Conservation (phyloP, 306 rosid genomes). For the Adenanthera pavonina region DNA sequence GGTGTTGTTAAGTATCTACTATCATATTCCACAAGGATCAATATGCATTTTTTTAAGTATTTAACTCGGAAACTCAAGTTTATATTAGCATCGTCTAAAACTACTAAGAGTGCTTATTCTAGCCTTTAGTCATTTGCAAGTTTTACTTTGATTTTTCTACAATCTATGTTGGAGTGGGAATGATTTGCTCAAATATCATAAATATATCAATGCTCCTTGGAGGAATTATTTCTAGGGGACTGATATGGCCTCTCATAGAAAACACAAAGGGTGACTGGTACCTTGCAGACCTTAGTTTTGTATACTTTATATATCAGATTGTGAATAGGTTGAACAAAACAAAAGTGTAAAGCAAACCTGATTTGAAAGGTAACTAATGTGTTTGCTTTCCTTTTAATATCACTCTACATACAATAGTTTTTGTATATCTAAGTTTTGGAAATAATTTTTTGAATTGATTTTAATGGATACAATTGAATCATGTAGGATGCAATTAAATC, state of each 20-base stretch:
- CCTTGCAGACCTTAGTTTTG: not conserved
- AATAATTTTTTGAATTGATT: too few relatives aligned
- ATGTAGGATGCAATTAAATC: too few relatives aligned
- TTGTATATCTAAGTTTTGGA: too few relatives aligned
- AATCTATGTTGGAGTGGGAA: constrained; percentile 62
- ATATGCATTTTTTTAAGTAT: too few relatives aligned
- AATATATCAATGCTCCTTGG: constrained; percentile 58
- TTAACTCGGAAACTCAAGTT: not conserved
- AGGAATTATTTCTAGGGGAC: constrained; percentile 63
- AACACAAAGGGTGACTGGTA: constrained; percentile 54
- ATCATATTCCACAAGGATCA: not conserved
- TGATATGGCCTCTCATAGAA: constrained; percentile 61
- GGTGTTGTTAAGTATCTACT: not conserved
- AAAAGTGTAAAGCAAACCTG: too few relatives aligned
- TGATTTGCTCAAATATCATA: constrained; percentile 63
- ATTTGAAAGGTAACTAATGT: too few relatives aligned
- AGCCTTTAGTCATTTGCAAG: constrained; percentile 38
- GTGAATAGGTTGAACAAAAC: too few relatives aligned
- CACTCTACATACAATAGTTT: too few relatives aligned
- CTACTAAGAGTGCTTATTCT: not conserved
- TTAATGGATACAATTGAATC: too few relatives aligned
- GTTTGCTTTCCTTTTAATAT: too few relatives aligned
- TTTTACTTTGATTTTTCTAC: constrained; percentile 61
- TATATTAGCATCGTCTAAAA: not conserved
- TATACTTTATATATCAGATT: too few relatives aligned